phyloP scores from a whole-genome alignment of 2,329 filamentous ascomycete genomes.

The Pleoardoris graminearum region DNA sequence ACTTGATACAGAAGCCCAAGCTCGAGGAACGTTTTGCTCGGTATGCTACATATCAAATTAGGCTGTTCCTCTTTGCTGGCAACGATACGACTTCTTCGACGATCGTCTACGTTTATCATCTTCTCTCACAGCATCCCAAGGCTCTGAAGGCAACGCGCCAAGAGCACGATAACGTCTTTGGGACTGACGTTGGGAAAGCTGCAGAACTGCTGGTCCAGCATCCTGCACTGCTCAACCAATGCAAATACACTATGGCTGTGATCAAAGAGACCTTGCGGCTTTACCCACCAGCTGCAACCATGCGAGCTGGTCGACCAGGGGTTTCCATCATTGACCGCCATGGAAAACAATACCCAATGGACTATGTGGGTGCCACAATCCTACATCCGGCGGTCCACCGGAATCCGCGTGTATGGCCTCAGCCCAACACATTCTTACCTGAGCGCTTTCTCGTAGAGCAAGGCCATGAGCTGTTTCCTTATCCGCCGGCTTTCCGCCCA shows the following conservation, averaged over 20 bases:
- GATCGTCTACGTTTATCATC: conserved; percentile 27
- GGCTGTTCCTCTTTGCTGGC: conserved; percentile 35
- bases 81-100: conserved; percentile 36
- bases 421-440: conserved; percentile 21
- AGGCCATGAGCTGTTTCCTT: conserved; percentile 13
- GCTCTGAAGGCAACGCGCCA: conserved; percentile 18
- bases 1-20: background rate
- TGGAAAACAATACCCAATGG: conserved; percentile 14
- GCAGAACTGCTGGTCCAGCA: conserved; percentile 14
- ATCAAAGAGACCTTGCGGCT: conserved; percentile 39
- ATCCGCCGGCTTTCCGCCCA: conserved; percentile 29
- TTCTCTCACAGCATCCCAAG: conserved; percentile 25
- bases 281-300: conserved; percentile 37
- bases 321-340: conserved; percentile 3
- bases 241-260: conserved; percentile 31
- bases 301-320: conserved; percentile 10
- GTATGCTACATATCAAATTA: conserved; percentile 27
- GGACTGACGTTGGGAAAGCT: conserved; percentile 12
- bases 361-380: conserved; percentile 1
- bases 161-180: conserved; percentile 34
- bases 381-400: background rate
- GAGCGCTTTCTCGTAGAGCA: conserved; percentile 20
- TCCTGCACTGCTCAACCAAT: conserved; percentile 23
- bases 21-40: conserved; percentile 23
- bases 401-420: conserved; percentile 5